Percentiles rank a stretch among this genome's conserved stretches.
Conservation (phyloP, 768 basidiomycete species). For the Lactarius tabidus region DNA sequence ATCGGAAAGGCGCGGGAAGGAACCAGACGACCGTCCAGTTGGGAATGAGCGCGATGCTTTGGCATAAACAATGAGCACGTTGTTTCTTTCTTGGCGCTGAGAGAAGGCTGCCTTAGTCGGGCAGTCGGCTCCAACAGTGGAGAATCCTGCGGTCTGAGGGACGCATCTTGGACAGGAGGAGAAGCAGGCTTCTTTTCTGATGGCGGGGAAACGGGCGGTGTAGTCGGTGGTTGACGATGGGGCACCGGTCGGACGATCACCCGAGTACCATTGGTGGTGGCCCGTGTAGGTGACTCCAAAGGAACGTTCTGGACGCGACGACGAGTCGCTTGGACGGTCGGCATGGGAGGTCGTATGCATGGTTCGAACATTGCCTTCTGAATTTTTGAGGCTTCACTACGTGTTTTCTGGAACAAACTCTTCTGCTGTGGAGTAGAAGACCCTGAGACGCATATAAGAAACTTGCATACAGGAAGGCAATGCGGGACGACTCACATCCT, state of each 20-base stretch:
- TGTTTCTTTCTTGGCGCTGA: constrained; percentile 55
- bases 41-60: constrained; percentile 58
- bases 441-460: constrained; percentile 35
- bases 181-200: constrained; percentile 6
- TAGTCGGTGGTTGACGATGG: constrained; percentile 10
- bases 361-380: constrained; percentile 57
- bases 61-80: constrained; percentile 66
- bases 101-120: constrained; percentile 37
- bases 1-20: constrained; percentile 17
- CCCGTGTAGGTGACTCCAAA: constrained; percentile 29
- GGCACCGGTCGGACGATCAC: constrained; percentile 15
- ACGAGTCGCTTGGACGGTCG: constrained; percentile 41
- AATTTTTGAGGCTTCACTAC: constrained; percentile 62
- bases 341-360: constrained; percentile 54
- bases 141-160: constrained; percentile 15
- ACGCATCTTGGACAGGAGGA: constrained; percentile 4
- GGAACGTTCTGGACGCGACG: constrained; percentile 26
- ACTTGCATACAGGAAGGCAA: constrained; percentile 12
- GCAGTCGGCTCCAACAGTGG: constrained; percentile 27
- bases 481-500: constrained; percentile 43
- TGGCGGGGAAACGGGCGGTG: constrained; percentile 26
- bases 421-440: constrained; percentile 46
- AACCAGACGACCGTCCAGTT: constrained; percentile 27
- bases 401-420: constrained; percentile 74
- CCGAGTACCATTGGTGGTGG: constrained; percentile 15